Conservation (phyloP, 1,139 yeast genomes). For the Diutina siamensis region DNA sequence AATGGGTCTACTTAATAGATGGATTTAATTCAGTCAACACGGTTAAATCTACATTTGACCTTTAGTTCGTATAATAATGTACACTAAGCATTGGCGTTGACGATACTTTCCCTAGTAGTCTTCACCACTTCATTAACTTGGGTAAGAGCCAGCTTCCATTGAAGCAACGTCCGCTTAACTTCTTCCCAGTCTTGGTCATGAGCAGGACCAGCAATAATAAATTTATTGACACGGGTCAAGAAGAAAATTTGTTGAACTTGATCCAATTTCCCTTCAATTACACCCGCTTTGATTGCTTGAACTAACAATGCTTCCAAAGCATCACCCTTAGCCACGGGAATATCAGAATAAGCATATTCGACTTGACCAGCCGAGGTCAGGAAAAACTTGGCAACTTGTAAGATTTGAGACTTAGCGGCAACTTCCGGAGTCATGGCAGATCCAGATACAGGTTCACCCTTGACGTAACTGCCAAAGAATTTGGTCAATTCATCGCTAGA, state of each 20-base stretch:
- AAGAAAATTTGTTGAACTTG: slow-evolving; percentile 33
- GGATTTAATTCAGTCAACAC: neutral
- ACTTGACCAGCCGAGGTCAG: slow-evolving; percentile 16
- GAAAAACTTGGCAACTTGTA: slow-evolving; percentile 32
- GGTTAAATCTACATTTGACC: too few relatives aligned
- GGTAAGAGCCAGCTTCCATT: slow-evolving; percentile 31
- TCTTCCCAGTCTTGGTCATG: slow-evolving; percentile 26
- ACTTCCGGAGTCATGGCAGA: slow-evolving; percentile 9
- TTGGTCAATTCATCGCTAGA: slow-evolving; percentile 16
- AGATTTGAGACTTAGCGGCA: slow-evolving; percentile 27
- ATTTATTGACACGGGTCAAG: slow-evolving; percentile 32
- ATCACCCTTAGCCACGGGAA: slow-evolving; percentile 23
- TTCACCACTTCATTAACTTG: slow-evolving; percentile 34
- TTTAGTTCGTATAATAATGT: neutral
- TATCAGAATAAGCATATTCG: slow-evolving; percentile 23
- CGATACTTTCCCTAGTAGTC: slow-evolving; percentile 28
- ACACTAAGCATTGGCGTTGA: slow-evolving; percentile 6
- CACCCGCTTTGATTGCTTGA: slow-evolving; percentile 33
- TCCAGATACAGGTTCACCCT: slow-evolving; percentile 22
- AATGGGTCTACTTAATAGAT: neutral
- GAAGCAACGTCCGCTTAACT: slow-evolving; percentile 24
- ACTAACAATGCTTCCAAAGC: slow-evolving; percentile 34
- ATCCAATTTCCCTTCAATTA: slow-evolving; percentile 37
- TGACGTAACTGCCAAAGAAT: slow-evolving; percentile 23
- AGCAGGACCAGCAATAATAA: slow-evolving; percentile 28